These are phyloP conservation scores for Waltergamsia citrina DNA, from an alignment of 2,329 filamentous ascomycete species.

Conservation along the genomic window DNA sequence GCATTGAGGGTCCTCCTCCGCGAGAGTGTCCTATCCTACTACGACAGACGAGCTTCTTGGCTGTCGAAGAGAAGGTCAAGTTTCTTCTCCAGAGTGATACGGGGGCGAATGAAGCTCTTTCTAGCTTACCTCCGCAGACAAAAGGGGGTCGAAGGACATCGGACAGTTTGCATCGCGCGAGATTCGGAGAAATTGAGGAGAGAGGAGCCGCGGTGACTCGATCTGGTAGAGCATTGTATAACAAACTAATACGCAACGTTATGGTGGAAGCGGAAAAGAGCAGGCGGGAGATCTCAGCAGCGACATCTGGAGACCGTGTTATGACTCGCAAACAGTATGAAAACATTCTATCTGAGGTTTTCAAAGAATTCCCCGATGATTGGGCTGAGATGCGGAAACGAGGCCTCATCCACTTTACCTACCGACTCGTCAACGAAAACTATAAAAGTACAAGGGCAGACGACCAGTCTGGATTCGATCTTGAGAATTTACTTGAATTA, in stretches of 20 bases:
- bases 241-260: too few species aligned
- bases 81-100: too few species aligned
- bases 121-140: slow-evolving; percentile 11
- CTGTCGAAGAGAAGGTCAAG: slow-evolving; percentile 34
- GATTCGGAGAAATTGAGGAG: slow-evolving; percentile 39
- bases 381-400: slow-evolving; percentile 23
- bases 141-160: slow-evolving; percentile 3
- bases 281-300: too few species aligned
- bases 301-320: slow-evolving; percentile 15
- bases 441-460: background rate
- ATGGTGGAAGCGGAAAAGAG: too few species aligned
- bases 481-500: slow-evolving; percentile 20
- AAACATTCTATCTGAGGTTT: too few species aligned
- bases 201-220: slow-evolving; percentile 38
- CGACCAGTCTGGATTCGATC: background rate
- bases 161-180: too few species aligned
- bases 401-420: slow-evolving; percentile 28
- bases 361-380: slow-evolving; percentile 29
- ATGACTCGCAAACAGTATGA: too few species aligned
- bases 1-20: slow-evolving; percentile 39
- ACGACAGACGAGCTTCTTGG: slow-evolving; percentile 43
- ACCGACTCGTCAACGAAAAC: slow-evolving; percentile 8
- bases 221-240: too few species aligned
- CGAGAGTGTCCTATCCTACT: slow-evolving; percentile 34
- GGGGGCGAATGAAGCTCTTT: slow-evolving; percentile 8